These are phyloP conservation scores for Globisporangium paddicum DNA, from an alignment of 352 stramenopile species.

Conservation along the genomic window DNA sequence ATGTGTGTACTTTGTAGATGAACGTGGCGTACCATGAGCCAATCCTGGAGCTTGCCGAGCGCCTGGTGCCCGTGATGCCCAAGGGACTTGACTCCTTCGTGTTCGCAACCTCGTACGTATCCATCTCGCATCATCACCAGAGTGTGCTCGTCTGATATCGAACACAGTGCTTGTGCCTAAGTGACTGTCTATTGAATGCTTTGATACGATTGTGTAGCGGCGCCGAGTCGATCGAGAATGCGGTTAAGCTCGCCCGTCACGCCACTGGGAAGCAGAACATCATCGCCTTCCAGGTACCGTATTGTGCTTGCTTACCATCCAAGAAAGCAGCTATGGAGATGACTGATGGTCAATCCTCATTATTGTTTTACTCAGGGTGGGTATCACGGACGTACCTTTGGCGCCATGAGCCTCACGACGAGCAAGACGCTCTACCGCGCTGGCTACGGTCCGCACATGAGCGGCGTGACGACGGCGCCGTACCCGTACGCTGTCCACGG, in stretches of 20 bases:
- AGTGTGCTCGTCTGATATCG: background rate
- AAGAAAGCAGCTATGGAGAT: background rate
- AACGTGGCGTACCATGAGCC: slow-evolving; percentile 92
- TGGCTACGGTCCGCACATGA: slow-evolving; percentile 83
- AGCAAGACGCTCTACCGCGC: slow-evolving; percentile 89
- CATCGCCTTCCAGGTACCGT: slow-evolving; percentile 79
- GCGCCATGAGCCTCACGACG: slow-evolving; percentile 90
- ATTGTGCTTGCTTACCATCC: background rate
- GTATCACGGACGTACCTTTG: slow-evolving; percentile 91
- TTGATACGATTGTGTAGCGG: slow-evolving; percentile 31
- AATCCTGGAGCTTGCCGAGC: slow-evolving; percentile 87
- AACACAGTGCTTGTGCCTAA: background rate
- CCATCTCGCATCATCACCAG: background rate
- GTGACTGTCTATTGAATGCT: background rate
- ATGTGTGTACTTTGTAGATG: slow-evolving; percentile 37
- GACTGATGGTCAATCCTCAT: too few relatives aligned
- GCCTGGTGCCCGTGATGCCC: slow-evolving; percentile 68
- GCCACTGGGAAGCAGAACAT: slow-evolving; percentile 86
- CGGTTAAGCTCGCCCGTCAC: slow-evolving; percentile 90
- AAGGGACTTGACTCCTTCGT: slow-evolving; percentile 84
- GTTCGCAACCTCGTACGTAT: slow-evolving; percentile 68
- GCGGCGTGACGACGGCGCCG: slow-evolving; percentile 75
- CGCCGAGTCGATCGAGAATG: slow-evolving; percentile 91
- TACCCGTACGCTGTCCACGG: slow-evolving; percentile 75
- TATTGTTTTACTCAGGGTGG: slow-evolving; percentile 32